phyloP scores from a whole-genome alignment of 73 alveolate genomes.

The Paramecium caudatum region DNA sequence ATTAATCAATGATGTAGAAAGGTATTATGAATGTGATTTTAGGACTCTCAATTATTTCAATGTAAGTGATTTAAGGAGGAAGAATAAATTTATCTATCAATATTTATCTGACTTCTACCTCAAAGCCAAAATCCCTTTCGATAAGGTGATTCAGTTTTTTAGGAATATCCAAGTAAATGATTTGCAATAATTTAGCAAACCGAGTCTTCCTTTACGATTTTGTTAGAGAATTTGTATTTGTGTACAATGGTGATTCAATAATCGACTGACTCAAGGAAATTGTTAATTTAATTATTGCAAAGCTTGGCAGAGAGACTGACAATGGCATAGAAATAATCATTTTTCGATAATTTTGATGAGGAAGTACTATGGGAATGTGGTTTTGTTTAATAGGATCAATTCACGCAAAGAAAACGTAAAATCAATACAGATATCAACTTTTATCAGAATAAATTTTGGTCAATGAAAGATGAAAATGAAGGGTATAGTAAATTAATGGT shows the following conservation, averaged over 20 bases:
- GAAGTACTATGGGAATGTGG: constrained; percentile 79
- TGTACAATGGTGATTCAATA: constrained; percentile 43
- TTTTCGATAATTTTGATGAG: constrained; percentile 76
- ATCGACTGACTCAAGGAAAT: constrained; percentile 22
- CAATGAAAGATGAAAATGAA: constrained; percentile 95
- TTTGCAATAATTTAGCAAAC: constrained; percentile 19
- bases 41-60: constrained; percentile 30
- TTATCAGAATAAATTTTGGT: constrained; percentile 89
- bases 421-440: constrained; percentile 75
- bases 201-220: constrained; percentile 25
- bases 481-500: constrained; percentile 91
- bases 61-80: constrained; percentile 45
- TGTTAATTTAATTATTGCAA: constrained; percentile 23
- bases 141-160: background rate
- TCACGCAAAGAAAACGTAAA: constrained; percentile 66
- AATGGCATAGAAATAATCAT: background rate
- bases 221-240: constrained; percentile 44
- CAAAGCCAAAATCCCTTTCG: constrained; percentile 37
- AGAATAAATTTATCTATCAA: constrained; percentile 34
- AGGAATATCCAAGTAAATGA: constrained; percentile 48
- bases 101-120: constrained; percentile 32
- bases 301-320: constrained; percentile 56
- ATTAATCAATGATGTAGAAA: constrained; percentile 9
- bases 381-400: constrained; percentile 68
- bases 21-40: background rate